Evolutionary conservation across 129 eudicot species (phyloP), one percentile per base, ranked within the genome.

Genomic region (Oenanthe sinensis): DNA sequence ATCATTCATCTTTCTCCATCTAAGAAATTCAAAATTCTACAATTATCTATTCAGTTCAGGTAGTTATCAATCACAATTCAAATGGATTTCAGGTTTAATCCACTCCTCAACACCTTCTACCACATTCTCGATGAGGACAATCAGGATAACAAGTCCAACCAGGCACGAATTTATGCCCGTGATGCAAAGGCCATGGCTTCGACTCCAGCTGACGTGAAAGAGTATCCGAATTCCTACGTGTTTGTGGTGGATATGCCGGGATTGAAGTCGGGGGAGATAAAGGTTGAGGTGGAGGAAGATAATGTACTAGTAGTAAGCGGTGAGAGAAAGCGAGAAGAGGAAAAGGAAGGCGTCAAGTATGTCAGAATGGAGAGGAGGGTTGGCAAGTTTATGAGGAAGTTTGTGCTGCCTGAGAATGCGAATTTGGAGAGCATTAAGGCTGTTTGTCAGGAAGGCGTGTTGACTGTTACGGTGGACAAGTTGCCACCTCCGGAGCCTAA

Each of bases 221-320:
- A 50, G 58, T 50, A 50, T 17, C 58, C 58, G 22, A 50, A 50
- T 16, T 16, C 22, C 43, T 86, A 86, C 77, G 83, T 75, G 5
- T 87, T 87, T 75, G 75, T 82, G 2, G 45, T 84, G 40, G 87
- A 87, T 63, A 87, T 87, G 87, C 89, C 89, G 6, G 90, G 90
- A 24, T 17, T 86, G 48, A 83, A 83, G 60, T 78, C 86, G 3
- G 89, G 84, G 2, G 89, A 86, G 50, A 86, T 83, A 6, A 86
- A 86, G 33, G 90, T 86, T 2, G 77, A 74, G 77, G 83, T 86
- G 62, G 87, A 86, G 70, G 90, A 81, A 1, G 85, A 75, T 55
- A 86, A 86, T 28, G 90, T 86, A 45, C 75, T 86, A 58, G 72
- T 78, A 26, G 84, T 86, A 0, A 75, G 83, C 24, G 85, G 90